Evolutionary conservation across 306 rosid species (phyloP), one percentile per base, ranked within the genome.

Genomic region (Vachellia collinsii): DNA sequence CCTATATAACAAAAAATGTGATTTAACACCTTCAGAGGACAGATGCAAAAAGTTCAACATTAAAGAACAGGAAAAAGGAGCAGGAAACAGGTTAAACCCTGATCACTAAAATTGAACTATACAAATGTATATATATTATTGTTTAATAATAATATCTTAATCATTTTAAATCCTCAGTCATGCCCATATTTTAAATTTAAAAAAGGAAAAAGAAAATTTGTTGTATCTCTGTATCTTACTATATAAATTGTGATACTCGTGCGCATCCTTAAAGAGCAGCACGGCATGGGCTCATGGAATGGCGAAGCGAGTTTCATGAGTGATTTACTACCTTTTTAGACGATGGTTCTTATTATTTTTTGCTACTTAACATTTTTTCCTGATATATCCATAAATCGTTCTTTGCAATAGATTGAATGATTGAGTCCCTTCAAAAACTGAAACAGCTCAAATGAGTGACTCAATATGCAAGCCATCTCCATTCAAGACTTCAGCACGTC

Each of bases 1-100:
- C 99, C 99, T 95, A 79, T 62, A 80, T 41, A 63, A 78, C 80
- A 65, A 22, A n/a, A 25, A 76, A 25, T 43, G 66, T 70, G 39
- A 80, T 84, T 29, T 76, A 88, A 63, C 36, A 38, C 20, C 48
- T 80, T 59, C 36, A 72, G 39, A 76, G 70, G 70, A 50, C 74
- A 41, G 51, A 34, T 48, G 34, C 48, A 29, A 70, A 39, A 12
- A 20, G 37, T 36, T 70, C 29, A 81, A 77, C 59, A 74, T 6
- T 61, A 6, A 63, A 61, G 17, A 85, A 65, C 29, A 42, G 19
- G 22, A 65, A 63, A 66, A 34, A 3, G n/a, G 25, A 43, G 50
- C 41, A 23, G 44, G n/a, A 80, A 77, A 73, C 17, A 25, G 65
- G 75, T 39, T 46, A 23, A 72, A 25, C 42, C 61, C 39, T 65